Base-by-base conservation (phyloP, 805 yeast genomes). In the Saturnispora quitensis region DNA sequence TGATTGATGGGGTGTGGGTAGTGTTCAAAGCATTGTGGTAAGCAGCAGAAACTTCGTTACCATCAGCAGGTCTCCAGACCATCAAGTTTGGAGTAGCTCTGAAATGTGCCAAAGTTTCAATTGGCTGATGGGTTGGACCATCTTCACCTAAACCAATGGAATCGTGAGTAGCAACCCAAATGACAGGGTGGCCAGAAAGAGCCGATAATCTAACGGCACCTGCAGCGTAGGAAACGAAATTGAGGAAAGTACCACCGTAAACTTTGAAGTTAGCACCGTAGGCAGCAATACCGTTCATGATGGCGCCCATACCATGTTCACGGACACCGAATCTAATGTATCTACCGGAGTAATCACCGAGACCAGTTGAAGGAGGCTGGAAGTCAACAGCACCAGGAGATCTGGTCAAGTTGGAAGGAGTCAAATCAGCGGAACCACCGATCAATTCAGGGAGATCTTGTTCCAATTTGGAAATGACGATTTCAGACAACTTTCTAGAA, bases 261-360 rank as follows among this genome's bases (percentile, higher is more conserved):
- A 89, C 84, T 72, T 83, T 86, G 78, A 76, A 81, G 75, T 87
- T 88, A 58, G 86, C 86, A 73, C 86, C 86, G 66, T 74, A 91
- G 51, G 97, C 97, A 54, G 93, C 78, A 62, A 91, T 86, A 84
- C 99, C 99, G 74, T 93, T 91, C 82, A 90, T 79, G 70, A 90
- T 86, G 59, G 97, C 97, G 75, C 96, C 97, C 97, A 91, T 89
- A 71, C 88, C 97, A 74, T 93, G 98, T 78, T 91, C 99, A 75
- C 99, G 86, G 59, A 91, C 96, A 83, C 99, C 99, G 71, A 84
- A 91, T 76, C 97, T 85, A 72, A 91, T 77, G 77, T 91, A 91
- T 69, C 96, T 84, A 68, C 99, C 99, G 53, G 81, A 58, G 77
- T 84, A 90, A 66, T 81, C 81, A 72, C 98, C 98, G 60, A 88